Base-by-base conservation (phyloP, 2,329 filamentous ascomycete species). In the Parastagonospora avenae region DNA sequence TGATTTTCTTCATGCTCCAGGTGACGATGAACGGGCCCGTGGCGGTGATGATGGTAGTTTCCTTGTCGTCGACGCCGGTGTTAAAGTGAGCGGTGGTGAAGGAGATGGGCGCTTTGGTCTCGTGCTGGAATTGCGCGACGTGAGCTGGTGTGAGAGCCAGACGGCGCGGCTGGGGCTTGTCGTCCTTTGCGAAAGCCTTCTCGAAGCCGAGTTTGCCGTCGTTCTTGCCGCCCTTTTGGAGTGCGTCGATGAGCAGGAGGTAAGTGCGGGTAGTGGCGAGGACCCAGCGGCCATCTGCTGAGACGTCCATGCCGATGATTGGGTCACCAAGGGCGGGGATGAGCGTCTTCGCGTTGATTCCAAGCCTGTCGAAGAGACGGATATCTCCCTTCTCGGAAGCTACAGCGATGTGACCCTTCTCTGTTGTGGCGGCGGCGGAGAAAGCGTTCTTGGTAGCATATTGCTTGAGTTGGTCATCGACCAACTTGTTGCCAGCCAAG, bases 201-300 rank as follows among this genome's bases (percentile, higher is more conserved):
- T 99, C 92, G 69, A 99, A 99, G 2, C 94, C 94, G n/a, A 99
- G 87, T 76, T 96, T 96, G 70, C 94, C 94, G 70, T 94, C 91
- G 60, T 97, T 96, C 81, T 97, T 97, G 72, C 94, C 94, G 1
- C 87, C 84, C 70, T 94, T 92, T 70, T 99, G 94, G 63, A 93
- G 77, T 0, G 92, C 86, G 68, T 99, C 94, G 57, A 99, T 91
- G 54, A 99, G 87, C 7, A 99, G 85, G 10, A 99, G 85, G 71
- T 97, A 99, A 4, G 93, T 99, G 39, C 89, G 86, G 64, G 93
- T 97, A 1, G 94, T 99, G 14, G 90, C 94, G 30, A 99, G 83
- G 14, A 99, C 86, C 93, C 93, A 99, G 64, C 91, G 90, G 43
- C 94, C 94, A 72, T 99, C 92, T 7, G 94, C 94, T 44, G 91